Conservation (phyloP, 2,329 filamentous ascomycete species). For the Myriosclerotinia curreyana region DNA sequence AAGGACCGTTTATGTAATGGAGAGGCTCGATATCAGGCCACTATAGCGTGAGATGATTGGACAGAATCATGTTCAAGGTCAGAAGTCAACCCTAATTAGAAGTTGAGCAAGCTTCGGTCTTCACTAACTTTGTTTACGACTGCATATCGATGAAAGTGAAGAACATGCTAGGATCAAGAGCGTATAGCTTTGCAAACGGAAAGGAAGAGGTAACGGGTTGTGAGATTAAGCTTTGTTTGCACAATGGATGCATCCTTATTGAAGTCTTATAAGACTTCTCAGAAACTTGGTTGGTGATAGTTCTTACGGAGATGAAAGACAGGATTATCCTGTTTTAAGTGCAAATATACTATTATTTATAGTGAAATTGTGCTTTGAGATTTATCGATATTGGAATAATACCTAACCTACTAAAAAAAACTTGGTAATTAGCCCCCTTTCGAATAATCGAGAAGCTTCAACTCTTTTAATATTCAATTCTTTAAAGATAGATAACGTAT, state of each 20-base stretch:
- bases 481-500: too few species aligned
- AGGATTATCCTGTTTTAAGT: too few species aligned
- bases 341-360: neutral
- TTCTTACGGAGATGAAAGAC: neutral
- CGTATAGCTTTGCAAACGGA: neutral
- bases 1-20: neutral
- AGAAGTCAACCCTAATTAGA: too few species aligned
- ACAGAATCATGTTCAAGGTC: neutral
- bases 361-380: too few species aligned
- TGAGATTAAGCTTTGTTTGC: neutral
- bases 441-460: too few species aligned
- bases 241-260: neutral
- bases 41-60: neutral
- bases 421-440: too few species aligned
- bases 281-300: too few species aligned
- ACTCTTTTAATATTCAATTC: too few species aligned
- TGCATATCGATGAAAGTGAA: neutral
- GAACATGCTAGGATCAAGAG: neutral
- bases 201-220: neutral
- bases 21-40: neutral
- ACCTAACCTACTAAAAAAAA: too few species aligned
- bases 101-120: too few species aligned
- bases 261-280: neutral
- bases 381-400: too few species aligned
- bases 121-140: neutral